These are phyloP conservation scores for Zymoseptoria brevis DNA, from an alignment of 2,329 filamentous ascomycete species.

Conservation along the genomic window DNA sequence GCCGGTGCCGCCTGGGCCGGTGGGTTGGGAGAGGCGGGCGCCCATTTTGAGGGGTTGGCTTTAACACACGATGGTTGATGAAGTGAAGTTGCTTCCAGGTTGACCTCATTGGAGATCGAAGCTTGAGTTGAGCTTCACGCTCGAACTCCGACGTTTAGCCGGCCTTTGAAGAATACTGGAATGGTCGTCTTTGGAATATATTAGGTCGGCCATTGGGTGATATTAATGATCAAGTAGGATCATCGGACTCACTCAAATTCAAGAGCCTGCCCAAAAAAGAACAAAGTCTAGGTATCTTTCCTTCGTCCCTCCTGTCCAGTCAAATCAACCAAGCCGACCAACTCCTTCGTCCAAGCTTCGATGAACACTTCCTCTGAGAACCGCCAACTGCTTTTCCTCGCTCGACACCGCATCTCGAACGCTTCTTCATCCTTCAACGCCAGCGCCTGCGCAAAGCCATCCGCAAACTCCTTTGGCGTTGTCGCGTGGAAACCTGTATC, in stretches of 20 bases:
- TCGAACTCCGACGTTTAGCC: not conserved
- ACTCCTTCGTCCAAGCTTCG: slow-evolving; percentile 65
- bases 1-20: slow-evolving; percentile 35
- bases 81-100: not conserved
- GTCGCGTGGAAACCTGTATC: slow-evolving; percentile 71
- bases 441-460: slow-evolving; percentile 70
- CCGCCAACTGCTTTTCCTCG: slow-evolving; percentile 67
- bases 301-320: not conserved
- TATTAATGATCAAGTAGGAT: too few species aligned
- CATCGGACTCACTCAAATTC: too few species aligned
- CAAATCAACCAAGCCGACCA: slow-evolving; percentile 59
- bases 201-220: too few species aligned
- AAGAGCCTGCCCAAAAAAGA: too few species aligned
- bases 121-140: not conserved
- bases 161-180: too few species aligned
- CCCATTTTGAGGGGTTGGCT: slow-evolving; percentile 33
- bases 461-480: slow-evolving; percentile 69
- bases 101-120: not conserved
- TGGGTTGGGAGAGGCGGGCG: slow-evolving; percentile 39
- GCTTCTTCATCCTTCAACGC: slow-evolving; percentile 56
- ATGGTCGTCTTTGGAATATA: too few species aligned
- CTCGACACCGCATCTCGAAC: slow-evolving; percentile 65
- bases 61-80: not conserved
- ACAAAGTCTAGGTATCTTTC: not conserved
- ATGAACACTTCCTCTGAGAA: slow-evolving; percentile 87